A percentile compares a stretch with the other conserved stretches of the same genome.
phyloP scores from a whole-genome alignment of 2,329 filamentous ascomycete species.

The Myriosclerotinia curreyana region DNA sequence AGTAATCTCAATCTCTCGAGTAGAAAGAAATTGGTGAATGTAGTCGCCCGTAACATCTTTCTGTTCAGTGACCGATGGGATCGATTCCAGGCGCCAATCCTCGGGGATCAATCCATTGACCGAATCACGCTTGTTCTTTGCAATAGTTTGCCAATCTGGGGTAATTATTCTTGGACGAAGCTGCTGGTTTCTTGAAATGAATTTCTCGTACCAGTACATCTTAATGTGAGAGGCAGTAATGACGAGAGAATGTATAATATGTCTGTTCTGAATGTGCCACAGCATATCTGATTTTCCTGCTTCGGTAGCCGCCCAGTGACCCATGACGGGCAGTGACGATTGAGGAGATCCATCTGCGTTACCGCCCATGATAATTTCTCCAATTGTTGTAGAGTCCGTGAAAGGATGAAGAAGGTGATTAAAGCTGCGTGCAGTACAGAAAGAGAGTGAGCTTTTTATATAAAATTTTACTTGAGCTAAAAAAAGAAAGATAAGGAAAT shows the following conservation, averaged over 20 bases:
- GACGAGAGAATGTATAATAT: conserved; percentile 11
- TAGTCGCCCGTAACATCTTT: conserved; percentile 55
- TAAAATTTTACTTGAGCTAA: not conserved
- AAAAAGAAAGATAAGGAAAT: conserved; percentile 9
- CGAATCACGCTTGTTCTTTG: conserved; percentile 52
- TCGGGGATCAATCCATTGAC: conserved; percentile 54
- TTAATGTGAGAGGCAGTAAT: not conserved
- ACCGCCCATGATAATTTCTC: not conserved
- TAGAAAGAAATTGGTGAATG: conserved; percentile 53
- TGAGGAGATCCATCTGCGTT: conserved; percentile 5
- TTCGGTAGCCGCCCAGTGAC: not conserved
- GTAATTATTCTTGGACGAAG: not conserved
- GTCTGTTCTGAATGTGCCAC: not conserved
- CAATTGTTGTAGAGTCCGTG: not conserved
- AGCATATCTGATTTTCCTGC: conserved; percentile 1
- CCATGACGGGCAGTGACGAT: conserved; percentile 5
- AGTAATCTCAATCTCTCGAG: conserved; percentile 57
- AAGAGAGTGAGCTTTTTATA: not conserved
- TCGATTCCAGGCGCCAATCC: conserved; percentile 51
- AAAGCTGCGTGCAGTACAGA: not conserved
- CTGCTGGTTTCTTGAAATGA: not conserved
- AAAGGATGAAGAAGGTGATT: not conserved
- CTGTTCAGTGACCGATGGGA: conserved; percentile 45
- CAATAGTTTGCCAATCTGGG: conserved; percentile 49
- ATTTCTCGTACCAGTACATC: conserved; percentile 1